A percentile compares a stretch with the other conserved stretches of the same genome.
phyloP scores from a whole-genome alignment of 257 asterid species.

The Plantago elongata region DNA sequence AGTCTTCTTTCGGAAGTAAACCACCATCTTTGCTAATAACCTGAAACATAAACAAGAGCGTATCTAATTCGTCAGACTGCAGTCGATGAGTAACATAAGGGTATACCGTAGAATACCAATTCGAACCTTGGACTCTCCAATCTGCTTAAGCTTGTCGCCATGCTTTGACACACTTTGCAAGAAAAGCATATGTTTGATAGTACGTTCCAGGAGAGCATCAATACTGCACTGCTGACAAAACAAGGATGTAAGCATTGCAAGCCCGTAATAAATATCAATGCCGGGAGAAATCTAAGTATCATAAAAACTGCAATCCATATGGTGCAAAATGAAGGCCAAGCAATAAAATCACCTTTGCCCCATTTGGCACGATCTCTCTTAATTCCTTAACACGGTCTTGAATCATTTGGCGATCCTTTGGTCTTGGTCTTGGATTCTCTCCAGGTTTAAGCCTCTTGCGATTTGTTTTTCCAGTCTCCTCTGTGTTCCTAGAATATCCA shows the following conservation, averaged over 20 bases:
- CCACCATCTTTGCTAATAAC: constrained; percentile 69
- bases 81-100: not conserved
- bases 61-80: not conserved
- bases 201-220: constrained; percentile 88
- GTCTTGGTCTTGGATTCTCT: constrained; percentile 89
- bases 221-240: constrained; percentile 82
- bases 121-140: constrained; percentile 77
- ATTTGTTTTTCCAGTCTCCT: constrained; percentile 50
- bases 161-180: constrained; percentile 89
- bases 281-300: not conserved
- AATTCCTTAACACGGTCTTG: constrained; percentile 94
- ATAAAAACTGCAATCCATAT: not conserved
- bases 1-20: constrained; percentile 58
- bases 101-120: not conserved
- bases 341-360: constrained; percentile 58
- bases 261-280: too few relatives aligned
- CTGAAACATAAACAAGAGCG: constrained; percentile 33
- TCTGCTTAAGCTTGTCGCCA: constrained; percentile 82
- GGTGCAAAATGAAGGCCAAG: not conserved
- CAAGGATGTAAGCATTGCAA: constrained; percentile 11
- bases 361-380: constrained; percentile 91
- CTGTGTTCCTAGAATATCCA: constrained; percentile 58
- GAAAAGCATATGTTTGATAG: constrained; percentile 92
- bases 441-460: constrained; percentile 92
- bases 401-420: constrained; percentile 96